Percentiles rank a stretch among this genome's conserved stretches.
Conservation (phyloP, 805 yeast species). For the Suhomyces sp. region DNA sequence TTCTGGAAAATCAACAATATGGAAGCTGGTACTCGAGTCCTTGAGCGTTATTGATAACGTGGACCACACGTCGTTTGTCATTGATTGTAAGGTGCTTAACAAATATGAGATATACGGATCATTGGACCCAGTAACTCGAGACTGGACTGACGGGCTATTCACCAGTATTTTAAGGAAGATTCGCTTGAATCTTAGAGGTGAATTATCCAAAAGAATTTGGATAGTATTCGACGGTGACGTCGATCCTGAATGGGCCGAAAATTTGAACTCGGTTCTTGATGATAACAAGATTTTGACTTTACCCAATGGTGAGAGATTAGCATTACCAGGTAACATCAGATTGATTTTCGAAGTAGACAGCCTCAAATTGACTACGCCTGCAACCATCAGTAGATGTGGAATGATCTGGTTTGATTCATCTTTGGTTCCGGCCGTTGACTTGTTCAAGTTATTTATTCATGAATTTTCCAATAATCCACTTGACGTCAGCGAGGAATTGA, state of each 20-base stretch:
- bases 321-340: conserved; percentile 59
- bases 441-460: conserved; percentile 14
- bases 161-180: conserved; percentile 64
- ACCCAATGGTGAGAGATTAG: conserved; percentile 85
- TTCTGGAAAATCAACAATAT: conserved; percentile 63
- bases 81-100: conserved; percentile 74
- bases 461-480: conserved; percentile 15
- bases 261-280: conserved; percentile 84
- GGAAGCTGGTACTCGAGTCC: conserved; percentile 49
- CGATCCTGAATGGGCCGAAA: conserved; percentile 93
- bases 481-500: conserved; percentile 8
- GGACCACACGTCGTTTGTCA: conserved; percentile 40
- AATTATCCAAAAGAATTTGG: conserved; percentile 58
- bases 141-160: conserved; percentile 89
- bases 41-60: conserved; percentile 26
- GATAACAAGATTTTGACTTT: conserved; percentile 79
- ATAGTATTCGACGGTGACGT: conserved; percentile 88
- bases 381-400: conserved; percentile 91
- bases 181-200: conserved; percentile 56
- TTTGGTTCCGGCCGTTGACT: conserved; percentile 16
- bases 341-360: conserved; percentile 75
- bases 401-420: conserved; percentile 66
- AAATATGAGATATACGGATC: conserved; percentile 69
- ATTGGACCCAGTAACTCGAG: conserved; percentile 73
- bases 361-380: conserved; percentile 72